Evolutionary conservation across 352 stramenopile genomes (phyloP).

Genomic region (Phytopythium montanum): DNA sequence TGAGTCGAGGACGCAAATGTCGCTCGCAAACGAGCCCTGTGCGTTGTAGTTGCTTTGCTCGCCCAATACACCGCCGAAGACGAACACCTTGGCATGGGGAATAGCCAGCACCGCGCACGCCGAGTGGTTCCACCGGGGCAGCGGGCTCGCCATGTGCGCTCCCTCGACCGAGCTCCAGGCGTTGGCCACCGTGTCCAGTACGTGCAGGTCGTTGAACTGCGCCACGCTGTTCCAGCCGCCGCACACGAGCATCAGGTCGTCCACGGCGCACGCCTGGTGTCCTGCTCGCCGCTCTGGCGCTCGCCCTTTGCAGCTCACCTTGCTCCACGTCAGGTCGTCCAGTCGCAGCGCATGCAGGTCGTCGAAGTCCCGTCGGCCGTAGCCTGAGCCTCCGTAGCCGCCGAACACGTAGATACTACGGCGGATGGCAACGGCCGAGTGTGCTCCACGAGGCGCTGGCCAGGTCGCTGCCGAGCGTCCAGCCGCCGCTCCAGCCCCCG

Average conservation of each 20-base stretch:
- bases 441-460: slow-evolving; percentile 85
- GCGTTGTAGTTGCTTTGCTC: slow-evolving; percentile 87
- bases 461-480: slow-evolving; percentile 35
- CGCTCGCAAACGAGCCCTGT: slow-evolving; percentile 81
- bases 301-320: slow-evolving; percentile 85
- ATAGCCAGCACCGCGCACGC: slow-evolving; percentile 93
- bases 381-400: slow-evolving; percentile 93
- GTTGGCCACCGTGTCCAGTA: slow-evolving; percentile 87
- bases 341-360: slow-evolving; percentile 90
- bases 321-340: slow-evolving; percentile 82
- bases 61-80: slow-evolving; percentile 95
- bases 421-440: slow-evolving; percentile 86
- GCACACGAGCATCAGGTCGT: slow-evolving; percentile 91
- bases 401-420: slow-evolving; percentile 92
- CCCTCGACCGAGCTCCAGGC: slow-evolving; percentile 86
- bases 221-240: slow-evolving; percentile 93
- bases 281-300: slow-evolving; percentile 90
- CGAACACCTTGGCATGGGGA: slow-evolving; percentile 94
- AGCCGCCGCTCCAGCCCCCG: too few species aligned
- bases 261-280: slow-evolving; percentile 88
- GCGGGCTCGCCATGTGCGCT: slow-evolving; percentile 57
- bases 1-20: slow-evolving; percentile 92
- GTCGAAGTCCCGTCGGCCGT: slow-evolving; percentile 92
- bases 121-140: slow-evolving; percentile 94
- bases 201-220: slow-evolving; percentile 95